phyloP scores from a whole-genome alignment of 2,329 filamentous ascomycete species.

The Exophiala oligosperma region DNA sequence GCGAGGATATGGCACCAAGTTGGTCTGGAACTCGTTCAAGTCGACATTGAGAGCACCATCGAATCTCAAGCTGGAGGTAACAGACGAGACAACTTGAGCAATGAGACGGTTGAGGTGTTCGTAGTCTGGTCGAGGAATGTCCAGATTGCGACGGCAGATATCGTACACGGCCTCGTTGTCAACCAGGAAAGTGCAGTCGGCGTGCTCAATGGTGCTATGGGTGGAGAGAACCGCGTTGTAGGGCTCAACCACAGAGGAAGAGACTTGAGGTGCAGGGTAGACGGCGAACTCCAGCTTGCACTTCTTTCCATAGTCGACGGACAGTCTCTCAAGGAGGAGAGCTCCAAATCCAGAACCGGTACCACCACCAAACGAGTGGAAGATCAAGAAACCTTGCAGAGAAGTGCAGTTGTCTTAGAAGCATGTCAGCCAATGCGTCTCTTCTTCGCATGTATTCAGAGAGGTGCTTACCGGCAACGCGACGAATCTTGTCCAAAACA shows the following conservation, averaged over 20 bases:
- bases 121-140: constrained; percentile 64
- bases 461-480: constrained; percentile 56
- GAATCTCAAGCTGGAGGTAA: constrained; percentile 65
- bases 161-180: constrained; percentile 70
- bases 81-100: constrained; percentile 67
- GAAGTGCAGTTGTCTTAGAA: constrained; percentile 62
- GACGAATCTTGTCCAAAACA: constrained; percentile 64
- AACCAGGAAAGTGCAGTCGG: constrained; percentile 68
- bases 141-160: constrained; percentile 65
- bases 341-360: constrained; percentile 68
- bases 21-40: constrained; percentile 69
- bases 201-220: constrained; percentile 66
- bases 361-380: constrained; percentile 69
- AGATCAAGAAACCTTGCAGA: constrained; percentile 67
- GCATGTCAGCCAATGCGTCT: constrained; percentile 19
- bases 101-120: constrained; percentile 67
- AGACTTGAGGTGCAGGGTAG: constrained; percentile 64
- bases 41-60: constrained; percentile 68
- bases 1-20: constrained; percentile 66
- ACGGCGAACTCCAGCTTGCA: constrained; percentile 67
- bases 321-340: constrained; percentile 63
- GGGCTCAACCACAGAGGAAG: constrained; percentile 67
- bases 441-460: background rate
- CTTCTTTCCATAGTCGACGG: constrained; percentile 67
- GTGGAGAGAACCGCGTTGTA: constrained; percentile 61